A percentile compares a stretch with the other conserved stretches of the same genome.
phyloP scores from a whole-genome alignment of 192 early-diverging fungal genomes.

The Coemansia sp. region DNA sequence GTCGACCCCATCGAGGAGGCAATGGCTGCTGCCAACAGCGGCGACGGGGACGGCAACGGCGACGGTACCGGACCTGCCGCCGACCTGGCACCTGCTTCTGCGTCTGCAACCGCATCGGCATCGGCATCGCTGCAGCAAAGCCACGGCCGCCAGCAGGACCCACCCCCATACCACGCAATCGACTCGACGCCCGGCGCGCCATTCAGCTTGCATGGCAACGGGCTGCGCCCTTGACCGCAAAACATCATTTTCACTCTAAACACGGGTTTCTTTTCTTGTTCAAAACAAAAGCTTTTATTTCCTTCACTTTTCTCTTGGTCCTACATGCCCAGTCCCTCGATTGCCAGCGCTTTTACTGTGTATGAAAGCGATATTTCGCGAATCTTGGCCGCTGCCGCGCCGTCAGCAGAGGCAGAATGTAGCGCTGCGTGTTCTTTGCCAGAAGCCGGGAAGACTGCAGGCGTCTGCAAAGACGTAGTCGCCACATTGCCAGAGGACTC shows the following conservation, averaged over 20 bases:
- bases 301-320: not conserved
- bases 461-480: not conserved
- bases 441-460: not conserved
- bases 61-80: not conserved
- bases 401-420: not conserved
- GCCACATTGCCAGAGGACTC: not conserved
- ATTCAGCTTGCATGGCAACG: not conserved
- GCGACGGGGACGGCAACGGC: not conserved
- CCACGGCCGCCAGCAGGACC: conserved; percentile 10
- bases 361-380: conserved; percentile 39
- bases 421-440: not conserved
- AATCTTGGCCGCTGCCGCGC: conserved; percentile 7
- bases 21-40: conserved; percentile 12
- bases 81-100: not conserved
- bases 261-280: not conserved
- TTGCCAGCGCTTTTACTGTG: conserved; percentile 38
- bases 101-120: not conserved
- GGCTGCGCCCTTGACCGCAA: not conserved
- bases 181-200: not conserved
- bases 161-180: conserved; percentile 40
- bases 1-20: conserved; percentile 50
- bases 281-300: conserved; percentile 3
- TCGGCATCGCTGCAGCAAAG: not conserved
- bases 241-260: too few relatives aligned
- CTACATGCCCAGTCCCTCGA: conserved; percentile 51